Percentiles rank a stretch among this genome's conserved stretches.
Evolutionary conservation across 192 early-diverging fungal genomes (phyloP).

Genomic region (Rhizophagus prolifer): DNA sequence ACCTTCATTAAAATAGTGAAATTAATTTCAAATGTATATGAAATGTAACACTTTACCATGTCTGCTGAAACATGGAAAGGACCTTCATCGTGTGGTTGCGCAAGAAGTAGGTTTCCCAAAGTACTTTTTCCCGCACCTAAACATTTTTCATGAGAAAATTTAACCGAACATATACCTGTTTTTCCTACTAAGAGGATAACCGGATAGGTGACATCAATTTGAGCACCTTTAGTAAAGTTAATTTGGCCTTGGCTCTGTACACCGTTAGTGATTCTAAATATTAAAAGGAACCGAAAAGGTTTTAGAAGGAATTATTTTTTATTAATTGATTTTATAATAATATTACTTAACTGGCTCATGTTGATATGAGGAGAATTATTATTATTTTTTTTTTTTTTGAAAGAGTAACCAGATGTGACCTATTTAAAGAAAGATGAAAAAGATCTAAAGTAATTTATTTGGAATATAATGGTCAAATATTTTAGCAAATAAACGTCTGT

Average conservation of each 20-base stretch:
- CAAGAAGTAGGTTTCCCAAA: conserved; percentile 16
- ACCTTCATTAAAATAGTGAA: background rate
- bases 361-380: background rate
- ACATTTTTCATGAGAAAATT: background rate
- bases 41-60: conserved; percentile 6
- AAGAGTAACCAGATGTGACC: no score
- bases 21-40: background rate
- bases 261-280: conserved; percentile 2
- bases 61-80: conserved; percentile 9
- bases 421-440: no score
- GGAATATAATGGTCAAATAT: no score
- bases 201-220: conserved; percentile 1
- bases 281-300: background rate
- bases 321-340: conserved; percentile 1
- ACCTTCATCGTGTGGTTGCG: background rate
- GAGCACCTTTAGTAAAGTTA: no score
- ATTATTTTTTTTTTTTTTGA: no score
- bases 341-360: conserved; percentile 24
- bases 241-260: background rate
- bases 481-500: no score
- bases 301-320: background rate
- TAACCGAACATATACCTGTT: conserved; percentile 8
- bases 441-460: no score
- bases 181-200: conserved; percentile 7
- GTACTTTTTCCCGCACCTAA: conserved; percentile 30